phyloP scores from a whole-genome alignment of 2,329 filamentous ascomycete species.

The Cladosporium colombiae region DNA sequence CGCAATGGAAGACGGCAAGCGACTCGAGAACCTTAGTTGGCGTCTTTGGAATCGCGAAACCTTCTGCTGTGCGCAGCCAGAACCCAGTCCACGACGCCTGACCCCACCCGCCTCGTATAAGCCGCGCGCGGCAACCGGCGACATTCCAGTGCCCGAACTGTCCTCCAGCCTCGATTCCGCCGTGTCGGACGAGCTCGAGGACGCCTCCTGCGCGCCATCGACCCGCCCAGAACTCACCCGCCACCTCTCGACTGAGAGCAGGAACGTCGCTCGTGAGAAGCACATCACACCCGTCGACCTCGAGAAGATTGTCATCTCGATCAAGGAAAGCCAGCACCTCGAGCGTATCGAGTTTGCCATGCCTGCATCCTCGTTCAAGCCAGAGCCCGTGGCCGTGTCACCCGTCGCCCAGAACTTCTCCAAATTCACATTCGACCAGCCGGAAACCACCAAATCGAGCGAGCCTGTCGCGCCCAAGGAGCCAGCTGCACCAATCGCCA shows the following conservation, averaged over 20 bases:
- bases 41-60: slow-evolving; percentile 92
- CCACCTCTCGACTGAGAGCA: slow-evolving; percentile 68
- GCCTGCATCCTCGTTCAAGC: slow-evolving; percentile 22
- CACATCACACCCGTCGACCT: slow-evolving; percentile 92
- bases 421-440: slow-evolving; percentile 30
- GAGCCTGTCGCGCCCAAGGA: slow-evolving; percentile 37
- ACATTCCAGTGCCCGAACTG: slow-evolving; percentile 44
- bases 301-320: slow-evolving; percentile 90
- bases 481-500: background rate
- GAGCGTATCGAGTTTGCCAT: slow-evolving; percentile 53
- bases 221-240: slow-evolving; percentile 67
- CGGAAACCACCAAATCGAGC: slow-evolving; percentile 32
- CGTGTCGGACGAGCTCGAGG: slow-evolving; percentile 46
- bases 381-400: slow-evolving; percentile 24
- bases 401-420: slow-evolving; percentile 38
- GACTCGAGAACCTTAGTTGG: slow-evolving; percentile 95
- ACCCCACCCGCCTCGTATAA: slow-evolving; percentile 11
- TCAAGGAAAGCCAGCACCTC: slow-evolving; percentile 78
- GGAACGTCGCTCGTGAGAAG: slow-evolving; percentile 73
- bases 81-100: background rate
- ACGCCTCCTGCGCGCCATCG: slow-evolving; percentile 46
- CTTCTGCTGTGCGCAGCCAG: slow-evolving; percentile 70
- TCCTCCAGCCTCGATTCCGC: slow-evolving; percentile 50
- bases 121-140: slow-evolving; percentile 32
- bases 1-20: slow-evolving; percentile 86